These are phyloP conservation scores for Rhamnella rubrinervis DNA, from an alignment of 331 rosid species.

Conservation along the genomic window DNA sequence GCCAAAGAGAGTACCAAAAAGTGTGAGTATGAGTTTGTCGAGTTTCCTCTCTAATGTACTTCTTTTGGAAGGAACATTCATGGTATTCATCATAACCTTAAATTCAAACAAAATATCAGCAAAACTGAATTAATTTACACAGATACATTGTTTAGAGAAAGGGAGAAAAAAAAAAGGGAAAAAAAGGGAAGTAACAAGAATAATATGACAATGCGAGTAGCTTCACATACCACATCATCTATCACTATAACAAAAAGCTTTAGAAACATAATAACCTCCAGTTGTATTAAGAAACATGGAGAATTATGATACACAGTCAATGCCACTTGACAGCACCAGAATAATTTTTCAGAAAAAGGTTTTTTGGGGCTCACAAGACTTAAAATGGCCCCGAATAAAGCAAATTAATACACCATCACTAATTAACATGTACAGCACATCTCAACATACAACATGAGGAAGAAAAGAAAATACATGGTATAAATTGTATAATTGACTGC, in stretches of 20 bases:
- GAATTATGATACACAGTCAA: neutral
- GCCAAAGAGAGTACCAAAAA: constrained; percentile 68
- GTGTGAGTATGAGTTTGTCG: constrained; percentile 83
- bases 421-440: neutral
- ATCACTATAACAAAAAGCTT: neutral
- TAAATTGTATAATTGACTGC: neutral
- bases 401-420: neutral
- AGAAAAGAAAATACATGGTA: constrained; percentile 5
- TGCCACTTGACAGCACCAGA: no score
- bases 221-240: constrained; percentile 6
- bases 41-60: constrained; percentile 97
- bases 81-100: constrained; percentile 99
- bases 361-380: neutral
- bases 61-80: constrained; percentile 98
- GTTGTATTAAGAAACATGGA: constrained; percentile 2
- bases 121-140: constrained; percentile 17
- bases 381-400: neutral
- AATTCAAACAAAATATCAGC: constrained; percentile 24
- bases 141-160: constrained; percentile 19
- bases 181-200: constrained; percentile 1
- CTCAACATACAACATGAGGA: neutral
- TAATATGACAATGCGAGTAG: constrained; percentile 5
- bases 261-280: constrained; percentile 7
- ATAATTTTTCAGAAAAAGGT: neutral
- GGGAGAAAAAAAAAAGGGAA: neutral